A percentile compares a stretch with the other conserved stretches of the same genome.
These are phyloP conservation scores for Kluyveromyces dobzhanskii DNA, from an alignment of 805 yeast species.

Conservation along the genomic window DNA sequence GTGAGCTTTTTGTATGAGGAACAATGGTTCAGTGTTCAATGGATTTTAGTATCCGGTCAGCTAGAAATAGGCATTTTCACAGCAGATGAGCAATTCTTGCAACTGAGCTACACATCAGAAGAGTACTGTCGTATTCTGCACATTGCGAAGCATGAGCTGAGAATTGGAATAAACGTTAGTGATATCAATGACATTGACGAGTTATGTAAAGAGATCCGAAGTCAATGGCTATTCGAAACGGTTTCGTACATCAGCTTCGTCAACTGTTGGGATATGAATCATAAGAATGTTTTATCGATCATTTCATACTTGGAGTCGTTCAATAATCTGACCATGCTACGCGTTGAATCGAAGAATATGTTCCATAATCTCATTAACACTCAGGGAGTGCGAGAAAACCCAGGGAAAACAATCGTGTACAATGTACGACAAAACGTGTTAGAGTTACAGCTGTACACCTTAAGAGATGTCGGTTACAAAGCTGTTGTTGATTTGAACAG, in stretches of 20 bases:
- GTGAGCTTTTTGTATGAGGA: conserved; percentile 21
- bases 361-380: conserved; percentile 21
- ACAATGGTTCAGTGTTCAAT: conserved; percentile 16
- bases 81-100: conserved; percentile 16
- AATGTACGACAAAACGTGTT: conserved; percentile 15
- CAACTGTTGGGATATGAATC: conserved; percentile 3
- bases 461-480: conserved; percentile 8
- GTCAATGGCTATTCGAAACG: conserved; percentile 2
- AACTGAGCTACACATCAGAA: conserved; percentile 21
- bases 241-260: conserved; percentile 1
- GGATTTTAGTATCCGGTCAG: conserved; percentile 16
- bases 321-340: conserved; percentile 15
- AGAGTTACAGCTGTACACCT: conserved; percentile 13
- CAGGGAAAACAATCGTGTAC: conserved; percentile 22
- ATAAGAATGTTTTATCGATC: conserved; percentile 7
- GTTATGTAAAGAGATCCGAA: neutral
- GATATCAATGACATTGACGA: neutral
- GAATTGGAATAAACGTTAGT: conserved; percentile 1
- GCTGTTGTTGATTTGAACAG: conserved; percentile 20
- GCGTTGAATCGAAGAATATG: conserved; percentile 14
- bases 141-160: neutral
- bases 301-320: conserved; percentile 15
- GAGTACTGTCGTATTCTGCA: conserved; percentile 12
- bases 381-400: conserved; percentile 25
- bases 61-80: conserved; percentile 18